phyloP scores from a whole-genome alignment of 352 stramenopile genomes.

The Phytophthora crassamura region DNA sequence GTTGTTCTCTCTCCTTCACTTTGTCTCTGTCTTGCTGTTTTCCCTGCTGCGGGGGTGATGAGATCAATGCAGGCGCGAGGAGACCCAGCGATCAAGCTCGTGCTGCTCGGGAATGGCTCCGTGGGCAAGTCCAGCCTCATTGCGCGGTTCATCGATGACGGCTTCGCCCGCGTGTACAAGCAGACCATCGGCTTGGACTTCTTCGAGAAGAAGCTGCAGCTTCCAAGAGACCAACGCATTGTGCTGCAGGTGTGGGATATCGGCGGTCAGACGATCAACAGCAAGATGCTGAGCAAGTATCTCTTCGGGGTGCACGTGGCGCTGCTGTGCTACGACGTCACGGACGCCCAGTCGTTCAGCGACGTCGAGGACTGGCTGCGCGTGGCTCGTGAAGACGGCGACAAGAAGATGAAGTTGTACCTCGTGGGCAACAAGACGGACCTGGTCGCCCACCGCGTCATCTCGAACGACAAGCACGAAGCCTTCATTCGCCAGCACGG shows the following conservation, averaged over 20 bases:
- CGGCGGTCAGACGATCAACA: constrained; percentile 88
- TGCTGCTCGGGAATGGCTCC: constrained; percentile 86
- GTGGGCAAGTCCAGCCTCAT: constrained; percentile 91
- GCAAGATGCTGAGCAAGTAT: constrained; percentile 90
- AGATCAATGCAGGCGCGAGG: constrained; percentile 36
- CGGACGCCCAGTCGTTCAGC: constrained; percentile 82
- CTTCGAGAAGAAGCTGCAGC: constrained; percentile 86
- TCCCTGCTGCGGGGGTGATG: constrained; percentile 10
- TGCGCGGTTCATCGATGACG: constrained; percentile 80
- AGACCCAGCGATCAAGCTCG: constrained; percentile 80
- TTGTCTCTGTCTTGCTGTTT: constrained; percentile 12
- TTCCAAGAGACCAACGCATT: constrained; percentile 75
- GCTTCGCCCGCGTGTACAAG: constrained; percentile 86
- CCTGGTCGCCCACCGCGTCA: constrained; percentile 75
- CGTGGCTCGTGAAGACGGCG: constrained; percentile 49
- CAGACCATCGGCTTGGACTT: constrained; percentile 90
- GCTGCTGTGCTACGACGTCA: constrained; percentile 89
- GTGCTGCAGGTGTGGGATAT: constrained; percentile 92
- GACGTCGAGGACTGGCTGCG: constrained; percentile 84
- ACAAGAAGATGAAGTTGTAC: constrained; percentile 61
- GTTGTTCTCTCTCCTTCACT: constrained; percentile 32
- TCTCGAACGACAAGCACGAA: constrained; percentile 75
- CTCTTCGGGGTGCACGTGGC: constrained; percentile 81
- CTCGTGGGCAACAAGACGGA: constrained; percentile 91
- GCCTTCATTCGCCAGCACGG: constrained; percentile 71